Percentiles rank a stretch among this genome's conserved stretches.
These are phyloP conservation scores for Acidomyces sp. DNA, from an alignment of 495 filamentous ascomycete genomes.

Conservation along the genomic window DNA sequence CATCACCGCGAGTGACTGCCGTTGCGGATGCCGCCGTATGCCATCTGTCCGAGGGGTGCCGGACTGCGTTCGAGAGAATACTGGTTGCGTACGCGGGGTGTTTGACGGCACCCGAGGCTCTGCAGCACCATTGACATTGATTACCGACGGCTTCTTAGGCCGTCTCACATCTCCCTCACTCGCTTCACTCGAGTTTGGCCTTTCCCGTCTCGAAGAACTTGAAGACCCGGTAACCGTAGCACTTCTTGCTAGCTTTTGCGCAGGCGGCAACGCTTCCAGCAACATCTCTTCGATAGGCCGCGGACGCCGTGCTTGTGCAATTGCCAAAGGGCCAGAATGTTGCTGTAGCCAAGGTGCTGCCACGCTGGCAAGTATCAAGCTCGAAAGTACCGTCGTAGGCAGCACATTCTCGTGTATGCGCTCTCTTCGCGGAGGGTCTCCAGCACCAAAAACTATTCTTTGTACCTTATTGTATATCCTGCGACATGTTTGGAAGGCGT, in stretches of 20 bases:
- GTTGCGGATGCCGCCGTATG: not conserved
- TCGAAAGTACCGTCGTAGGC: slow-evolving; percentile 57
- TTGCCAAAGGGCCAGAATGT: slow-evolving; percentile 53
- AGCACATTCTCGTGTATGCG: slow-evolving; percentile 63
- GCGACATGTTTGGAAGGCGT: slow-evolving; percentile 58
- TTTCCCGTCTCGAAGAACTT: slow-evolving; percentile 35
- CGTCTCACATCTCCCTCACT: slow-evolving; percentile 2
- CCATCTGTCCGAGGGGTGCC: slow-evolving; percentile 18
- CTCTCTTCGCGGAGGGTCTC: slow-evolving; percentile 47
- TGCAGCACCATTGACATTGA: slow-evolving; percentile 2
- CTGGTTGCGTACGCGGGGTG: slow-evolving; percentile 20
- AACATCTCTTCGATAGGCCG: slow-evolving; percentile 42
- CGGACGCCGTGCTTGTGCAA: slow-evolving; percentile 60
- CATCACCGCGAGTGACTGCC: slow-evolving; percentile 8
- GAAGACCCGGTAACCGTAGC: slow-evolving; percentile 45
- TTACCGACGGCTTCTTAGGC: slow-evolving; percentile 1
- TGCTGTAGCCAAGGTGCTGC: slow-evolving; percentile 34
- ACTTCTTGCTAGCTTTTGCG: slow-evolving; percentile 43
- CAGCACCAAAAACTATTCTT: slow-evolving; percentile 59
- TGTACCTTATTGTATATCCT: slow-evolving; percentile 70
- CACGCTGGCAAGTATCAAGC: slow-evolving; percentile 54
- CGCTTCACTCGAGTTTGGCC: slow-evolving; percentile 20
- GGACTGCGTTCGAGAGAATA: slow-evolving; percentile 12
- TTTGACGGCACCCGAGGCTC: slow-evolving; percentile 8
- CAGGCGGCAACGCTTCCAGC: slow-evolving; percentile 38